These are phyloP conservation scores for Pseudogymnoascus sp. DNA, from an alignment of 2,329 filamentous ascomycete genomes.

Conservation along the genomic window DNA sequence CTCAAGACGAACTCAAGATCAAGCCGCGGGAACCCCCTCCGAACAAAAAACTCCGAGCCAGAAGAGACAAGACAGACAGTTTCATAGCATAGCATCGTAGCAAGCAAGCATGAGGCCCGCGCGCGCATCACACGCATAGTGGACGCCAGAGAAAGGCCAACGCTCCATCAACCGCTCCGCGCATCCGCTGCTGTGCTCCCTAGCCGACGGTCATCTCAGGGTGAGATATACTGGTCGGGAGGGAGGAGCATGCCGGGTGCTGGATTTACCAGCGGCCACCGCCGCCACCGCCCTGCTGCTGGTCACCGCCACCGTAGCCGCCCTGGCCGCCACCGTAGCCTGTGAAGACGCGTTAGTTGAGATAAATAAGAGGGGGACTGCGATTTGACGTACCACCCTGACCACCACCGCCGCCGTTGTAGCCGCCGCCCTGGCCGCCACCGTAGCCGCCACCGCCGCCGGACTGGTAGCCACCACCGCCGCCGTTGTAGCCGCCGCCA, in stretches of 20 bases:
- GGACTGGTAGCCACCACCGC: slow-evolving; percentile 24
- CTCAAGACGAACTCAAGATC: neutral
- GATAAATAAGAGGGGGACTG: slow-evolving; percentile 22
- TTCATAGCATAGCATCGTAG: neutral
- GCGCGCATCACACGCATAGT: neutral
- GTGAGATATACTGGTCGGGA: neutral
- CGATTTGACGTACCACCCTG: slow-evolving; percentile 19
- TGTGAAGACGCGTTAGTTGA: neutral
- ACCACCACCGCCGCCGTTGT: slow-evolving; percentile 17
- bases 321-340: slow-evolving; percentile 15
- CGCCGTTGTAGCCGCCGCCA: slow-evolving; percentile 22
- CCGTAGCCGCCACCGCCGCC: slow-evolving; percentile 29
- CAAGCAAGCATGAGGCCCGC: neutral
- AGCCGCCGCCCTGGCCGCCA: slow-evolving; percentile 31
- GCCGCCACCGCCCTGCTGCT: slow-evolving; percentile 17
- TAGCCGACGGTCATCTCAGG: neutral
- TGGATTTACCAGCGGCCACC: slow-evolving; percentile 21
- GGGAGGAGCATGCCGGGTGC: neutral
- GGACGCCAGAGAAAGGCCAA: neutral
- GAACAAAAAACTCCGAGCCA: neutral
- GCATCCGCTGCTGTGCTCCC: neutral
- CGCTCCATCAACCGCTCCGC: neutral
- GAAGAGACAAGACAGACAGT: neutral
- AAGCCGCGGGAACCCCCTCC: neutral
- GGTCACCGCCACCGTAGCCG: slow-evolving; percentile 11